Percentiles rank a stretch among this genome's conserved stretches.
phyloP scores from a whole-genome alignment of 139 green algal genomes.

The Closterium sp. region DNA sequence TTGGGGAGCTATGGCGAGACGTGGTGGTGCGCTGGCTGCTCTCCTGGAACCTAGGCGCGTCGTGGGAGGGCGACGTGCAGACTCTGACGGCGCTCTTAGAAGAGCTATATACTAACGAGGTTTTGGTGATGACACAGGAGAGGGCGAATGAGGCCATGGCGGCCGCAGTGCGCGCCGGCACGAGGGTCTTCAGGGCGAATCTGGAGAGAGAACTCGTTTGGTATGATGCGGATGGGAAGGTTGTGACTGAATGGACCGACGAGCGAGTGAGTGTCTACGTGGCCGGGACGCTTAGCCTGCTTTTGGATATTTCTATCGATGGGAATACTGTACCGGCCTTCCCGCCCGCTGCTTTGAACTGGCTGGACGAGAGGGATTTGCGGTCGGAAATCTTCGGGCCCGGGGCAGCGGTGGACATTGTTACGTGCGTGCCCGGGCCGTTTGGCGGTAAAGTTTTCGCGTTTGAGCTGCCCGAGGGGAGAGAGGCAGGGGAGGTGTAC shows the following conservation, averaged over 20 bases:
- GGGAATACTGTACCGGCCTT: neutral
- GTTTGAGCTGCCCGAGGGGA: neutral
- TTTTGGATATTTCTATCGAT: neutral
- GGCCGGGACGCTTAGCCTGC: neutral
- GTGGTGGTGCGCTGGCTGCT: neutral
- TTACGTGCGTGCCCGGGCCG: neutral
- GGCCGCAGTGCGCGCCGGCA: neutral
- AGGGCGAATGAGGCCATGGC: neutral
- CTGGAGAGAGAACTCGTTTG: neutral
- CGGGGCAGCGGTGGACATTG: neutral
- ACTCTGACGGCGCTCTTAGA: neutral
- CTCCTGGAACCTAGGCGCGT: neutral
- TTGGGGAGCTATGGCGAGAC: neutral
- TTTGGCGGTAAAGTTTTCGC: neutral
- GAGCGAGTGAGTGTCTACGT: neutral
- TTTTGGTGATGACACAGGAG: neutral
- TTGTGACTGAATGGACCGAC: neutral
- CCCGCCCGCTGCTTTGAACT: neutral
- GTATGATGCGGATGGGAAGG: neutral
- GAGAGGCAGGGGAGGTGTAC: neutral
- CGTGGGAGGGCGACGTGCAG: neutral
- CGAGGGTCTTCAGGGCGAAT: neutral
- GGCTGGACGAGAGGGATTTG: neutral
- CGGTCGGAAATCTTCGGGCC: neutral
- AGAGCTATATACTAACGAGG: neutral